Base-by-base conservation (phyloP, 331 rosid genomes). In the Arachis monticola region DNA sequence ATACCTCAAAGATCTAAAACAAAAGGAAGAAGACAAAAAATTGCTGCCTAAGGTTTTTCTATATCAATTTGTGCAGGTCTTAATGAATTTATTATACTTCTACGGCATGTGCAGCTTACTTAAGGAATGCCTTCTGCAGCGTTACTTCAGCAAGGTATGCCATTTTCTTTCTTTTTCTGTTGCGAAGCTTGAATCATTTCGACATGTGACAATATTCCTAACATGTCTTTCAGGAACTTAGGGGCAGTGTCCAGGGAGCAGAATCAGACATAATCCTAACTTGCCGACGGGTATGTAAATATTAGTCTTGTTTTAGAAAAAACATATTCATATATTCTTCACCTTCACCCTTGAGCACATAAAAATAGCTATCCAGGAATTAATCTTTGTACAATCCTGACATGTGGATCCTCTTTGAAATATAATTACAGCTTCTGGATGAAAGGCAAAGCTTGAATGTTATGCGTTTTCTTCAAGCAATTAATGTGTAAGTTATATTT, bases 61-160 rank as follows among this genome's bases (percentile, higher is more conserved):
- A 17, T 60, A 42, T 75, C 27, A 32, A 57, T 46, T 53, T 51
- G 41, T 78, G 68, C 88, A 91, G 97, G 90, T 91, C 12, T 80
- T 91, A 63, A 57, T 86, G 88, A 91, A 89, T 64, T 72, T 91
- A 68, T 71, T 87, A 10, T 91, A 88, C 88, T 91, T 88, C 70
- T 91, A 91, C 70, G 94, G 94, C 53, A 91, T 91, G 97, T 87
- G 93, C 35, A 82, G 87, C 74, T 78, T 91, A 59, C 74, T 87
- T 80, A 91, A 91, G 91, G 95, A 91, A 78, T 89, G 96, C 83
- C 95, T 91, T 59, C 88, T 91, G 64, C 92, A 89, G 76, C 96
- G 97, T 38, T 89, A 91, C 84, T 91, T 91, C 76, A 87, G 97
- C 61, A 89, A 89, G 93, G 97, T 91, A 81, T 35, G 22, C 71